Base-by-base conservation (phyloP, 75 land plant species). In the Chamaecyparis obtusa region DNA sequence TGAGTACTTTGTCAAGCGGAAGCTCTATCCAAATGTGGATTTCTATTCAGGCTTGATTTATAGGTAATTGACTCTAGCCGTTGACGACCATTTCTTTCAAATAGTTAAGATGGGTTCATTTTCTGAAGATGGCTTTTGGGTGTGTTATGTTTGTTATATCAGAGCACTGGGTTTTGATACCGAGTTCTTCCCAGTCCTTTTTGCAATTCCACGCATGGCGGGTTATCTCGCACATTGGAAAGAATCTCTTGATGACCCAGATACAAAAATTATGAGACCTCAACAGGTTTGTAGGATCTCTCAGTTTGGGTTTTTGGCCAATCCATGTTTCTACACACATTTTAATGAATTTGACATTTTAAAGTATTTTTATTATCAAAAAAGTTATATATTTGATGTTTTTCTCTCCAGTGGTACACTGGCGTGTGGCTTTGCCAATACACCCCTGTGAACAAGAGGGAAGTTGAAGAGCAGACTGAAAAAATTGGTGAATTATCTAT, bases 191-290 rank as follows among this genome's bases (percentile, higher is more conserved):
- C 93, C 99, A 32, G 99, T 98, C 14, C 83, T 97, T 55, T 98
- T 98, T 91, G 99, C 99, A 13, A 94, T 95, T 37, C 99, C 99
- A 76, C 95, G 99, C 46, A 98, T 98, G 99, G 99, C 99, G 88
- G 99, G 99, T 14, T 98, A 97, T 82, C 91, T 98, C 39, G 91
- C 99, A 35, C 99, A 98, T 88, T 97, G 99, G 99, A 84, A 91
- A 69, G 99, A 97, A 80, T 97, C 99, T 36, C 93, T 98, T 30
- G 96, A 94, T 89, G 97, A 97, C 90, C 99, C 99, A 85, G 99
- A 98, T 55, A 98, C 99, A 36, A 98, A 97, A 86, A 97, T 98
- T 86, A 98, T 98, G 92, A 91, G 99, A 85, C 99, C 99, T 51
- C 97, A 95, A 86, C 92, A 98, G 99, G 99, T 97, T 36, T 44